Evolutionary conservation across 1,284 basidiomycete genomes (phyloP), one percentile per base, ranked within the genome.

Genomic region (Vanrija sp.): DNA sequence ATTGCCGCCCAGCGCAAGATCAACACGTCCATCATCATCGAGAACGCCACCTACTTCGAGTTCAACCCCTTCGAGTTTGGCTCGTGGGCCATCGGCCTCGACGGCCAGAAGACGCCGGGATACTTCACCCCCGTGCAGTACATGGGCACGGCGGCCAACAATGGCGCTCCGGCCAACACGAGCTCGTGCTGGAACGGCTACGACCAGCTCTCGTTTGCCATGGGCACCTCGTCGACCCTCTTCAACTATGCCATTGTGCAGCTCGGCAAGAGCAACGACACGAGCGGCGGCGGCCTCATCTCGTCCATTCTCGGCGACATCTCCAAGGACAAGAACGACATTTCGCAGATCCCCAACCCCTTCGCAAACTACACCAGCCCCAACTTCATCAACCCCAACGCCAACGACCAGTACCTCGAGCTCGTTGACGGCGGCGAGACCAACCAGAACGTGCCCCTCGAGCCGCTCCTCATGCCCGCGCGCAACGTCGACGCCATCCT

Each of bases 401-500:
- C 61, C 18, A 20, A 45, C 4, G 54, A 67, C 19, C 56, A 65
- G 22, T 69, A 75, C 49, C 63, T 79, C 18, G 73, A 78, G 16
- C 66, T 80, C n/a, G 71, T 79, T 39, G 78, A 80, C 57, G 78
- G 75, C 2, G 79, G 79, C 18, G 72, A 76, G 61, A 73, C 75
- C 31, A 75, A 76, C 60, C 73, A 78, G 49, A 80, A 80, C 62
- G 66, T 81, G 35, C 80, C 80, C 0, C 60, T 82, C 37, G 78
- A 79, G 56, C 80, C 81, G 1, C 71, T 82, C 1, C 65, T 82
- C 22, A 68, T 79, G 56, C 76, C 78, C 16, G 68, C 69, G 9
- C 73, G 81, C 27, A 61, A 65, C 4, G 67, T 82, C 48, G 81
- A 83, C 60, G 65, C 77, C 35, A 76, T 83, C 60, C 55, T 82